Conservation (phyloP, 2,329 filamentous ascomycete genomes). For the Colletotrichum aenigma region DNA sequence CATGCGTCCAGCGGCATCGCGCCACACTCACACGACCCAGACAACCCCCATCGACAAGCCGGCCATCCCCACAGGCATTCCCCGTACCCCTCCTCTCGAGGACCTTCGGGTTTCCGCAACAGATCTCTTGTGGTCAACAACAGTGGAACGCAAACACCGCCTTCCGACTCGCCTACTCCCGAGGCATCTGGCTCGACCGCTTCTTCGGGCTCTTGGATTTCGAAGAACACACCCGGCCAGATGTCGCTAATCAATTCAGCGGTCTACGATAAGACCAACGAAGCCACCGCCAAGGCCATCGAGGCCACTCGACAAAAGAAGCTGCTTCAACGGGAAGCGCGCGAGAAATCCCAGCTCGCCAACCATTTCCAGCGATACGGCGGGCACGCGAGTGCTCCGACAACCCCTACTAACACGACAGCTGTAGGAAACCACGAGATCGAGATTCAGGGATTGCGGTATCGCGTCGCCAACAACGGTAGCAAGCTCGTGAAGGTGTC, state of each 20-base stretch:
- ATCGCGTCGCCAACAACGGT: slow-evolving; percentile 75
- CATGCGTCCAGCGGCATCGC: neutral
- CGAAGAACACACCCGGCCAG: slow-evolving; percentile 72
- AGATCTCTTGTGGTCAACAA: slow-evolving; percentile 69
- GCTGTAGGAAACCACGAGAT: slow-evolving; percentile 62
- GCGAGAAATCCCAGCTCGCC: slow-evolving; percentile 64
- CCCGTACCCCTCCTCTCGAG: slow-evolving; percentile 35
- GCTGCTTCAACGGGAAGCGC: slow-evolving; percentile 55
- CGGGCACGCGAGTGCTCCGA: slow-evolving; percentile 18
- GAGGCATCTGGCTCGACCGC: slow-evolving; percentile 34
- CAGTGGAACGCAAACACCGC: slow-evolving; percentile 27
- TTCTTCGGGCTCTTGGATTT: slow-evolving; percentile 63
- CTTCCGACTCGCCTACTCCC: slow-evolving; percentile 23
- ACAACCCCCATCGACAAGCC: slow-evolving; percentile 35
- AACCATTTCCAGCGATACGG: slow-evolving; percentile 45
- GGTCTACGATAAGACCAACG: slow-evolving; percentile 76
- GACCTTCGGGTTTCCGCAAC: slow-evolving; percentile 31
- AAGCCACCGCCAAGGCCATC: slow-evolving; percentile 72
- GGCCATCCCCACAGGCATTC: slow-evolving; percentile 25
- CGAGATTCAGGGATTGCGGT: slow-evolving; percentile 73
- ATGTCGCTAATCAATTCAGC: slow-evolving; percentile 83
- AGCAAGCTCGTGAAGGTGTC: slow-evolving; percentile 80
- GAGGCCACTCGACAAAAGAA: slow-evolving; percentile 70
- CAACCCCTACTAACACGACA: slow-evolving; percentile 32
- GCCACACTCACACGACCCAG: slow-evolving; percentile 23